These are phyloP conservation scores for Aspergillus carlsbadensis DNA, from an alignment of 495 filamentous ascomycete species.

Conservation along the genomic window DNA sequence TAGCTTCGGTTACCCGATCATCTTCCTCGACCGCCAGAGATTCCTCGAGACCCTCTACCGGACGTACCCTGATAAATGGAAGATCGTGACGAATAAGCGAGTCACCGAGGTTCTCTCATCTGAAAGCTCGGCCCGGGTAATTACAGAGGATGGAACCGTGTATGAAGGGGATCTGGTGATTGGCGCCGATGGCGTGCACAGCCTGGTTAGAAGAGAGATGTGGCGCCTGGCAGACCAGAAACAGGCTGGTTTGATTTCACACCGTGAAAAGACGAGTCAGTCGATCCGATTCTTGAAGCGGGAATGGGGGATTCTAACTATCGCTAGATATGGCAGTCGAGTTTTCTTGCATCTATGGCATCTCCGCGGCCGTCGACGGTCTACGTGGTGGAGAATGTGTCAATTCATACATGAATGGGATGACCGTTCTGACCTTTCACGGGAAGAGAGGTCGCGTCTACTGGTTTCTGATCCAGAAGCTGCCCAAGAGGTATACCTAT, in stretches of 20 bases:
- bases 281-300: too few relatives aligned
- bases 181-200: conserved; percentile 19
- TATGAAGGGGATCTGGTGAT: conserved; percentile 41
- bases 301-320: too few relatives aligned
- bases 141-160: conserved; percentile 23
- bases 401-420: background rate
- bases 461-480: background rate
- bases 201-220: background rate
- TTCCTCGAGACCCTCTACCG: background rate
- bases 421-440: background rate
- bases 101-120: background rate
- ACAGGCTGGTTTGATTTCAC: too few relatives aligned
- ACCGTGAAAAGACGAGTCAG: too few relatives aligned
- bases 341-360: background rate
- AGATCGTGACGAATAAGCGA: background rate
- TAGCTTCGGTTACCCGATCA: background rate
- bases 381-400: background rate
- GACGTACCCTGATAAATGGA: background rate
- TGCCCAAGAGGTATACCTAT: background rate
- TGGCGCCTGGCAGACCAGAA: background rate
- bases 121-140: background rate
- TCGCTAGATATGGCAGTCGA: background rate
- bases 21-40: background rate
- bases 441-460: background rate
- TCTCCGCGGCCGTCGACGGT: background rate